Percentiles rank a stretch among this genome's conserved stretches.
phyloP scores from a whole-genome alignment of 768 basidiomycete genomes.

The Kwoniella pini region DNA sequence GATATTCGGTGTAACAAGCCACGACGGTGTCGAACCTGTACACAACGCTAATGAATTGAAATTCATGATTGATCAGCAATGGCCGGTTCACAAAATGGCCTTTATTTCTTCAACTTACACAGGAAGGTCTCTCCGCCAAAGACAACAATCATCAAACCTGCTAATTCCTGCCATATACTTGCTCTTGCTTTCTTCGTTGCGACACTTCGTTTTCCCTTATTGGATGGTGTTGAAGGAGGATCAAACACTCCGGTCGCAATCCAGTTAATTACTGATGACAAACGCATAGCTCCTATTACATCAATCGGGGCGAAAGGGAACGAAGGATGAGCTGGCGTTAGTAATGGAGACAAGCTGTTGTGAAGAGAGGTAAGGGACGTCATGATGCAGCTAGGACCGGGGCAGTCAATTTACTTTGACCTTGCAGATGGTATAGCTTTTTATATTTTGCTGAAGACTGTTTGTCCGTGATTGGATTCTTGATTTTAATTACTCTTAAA shows the following conservation, averaged over 20 bases:
- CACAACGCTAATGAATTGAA: constrained; percentile 29
- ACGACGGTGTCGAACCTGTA: constrained; percentile 64
- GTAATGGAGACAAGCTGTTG: background rate
- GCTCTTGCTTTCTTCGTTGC: constrained; percentile 17
- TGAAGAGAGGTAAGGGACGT: constrained; percentile 14
- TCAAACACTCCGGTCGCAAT: constrained; percentile 36
- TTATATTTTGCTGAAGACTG: no score
- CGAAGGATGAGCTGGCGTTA: constrained; percentile 29
- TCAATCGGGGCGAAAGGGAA: constrained; percentile 39
- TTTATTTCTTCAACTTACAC: constrained; percentile 22
- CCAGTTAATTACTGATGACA: constrained; percentile 43
- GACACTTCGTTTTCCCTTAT: constrained; percentile 15
- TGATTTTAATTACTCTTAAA: no score
- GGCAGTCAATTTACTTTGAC: background rate
- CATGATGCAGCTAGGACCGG: background rate
- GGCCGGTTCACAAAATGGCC: background rate
- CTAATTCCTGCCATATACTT: constrained; percentile 40
- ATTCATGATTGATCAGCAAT: background rate
- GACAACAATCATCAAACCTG: constrained; percentile 46
- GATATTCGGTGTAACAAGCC: constrained; percentile 71
- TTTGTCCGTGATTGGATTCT: no score
- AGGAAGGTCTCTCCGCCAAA: constrained; percentile 54
- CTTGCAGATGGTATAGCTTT: background rate
- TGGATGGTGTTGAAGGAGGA: constrained; percentile 2
- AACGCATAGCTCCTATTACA: constrained; percentile 36